phyloP scores from a whole-genome alignment of 2,329 filamentous ascomycete species.

The Albifimbria verrucaria region DNA sequence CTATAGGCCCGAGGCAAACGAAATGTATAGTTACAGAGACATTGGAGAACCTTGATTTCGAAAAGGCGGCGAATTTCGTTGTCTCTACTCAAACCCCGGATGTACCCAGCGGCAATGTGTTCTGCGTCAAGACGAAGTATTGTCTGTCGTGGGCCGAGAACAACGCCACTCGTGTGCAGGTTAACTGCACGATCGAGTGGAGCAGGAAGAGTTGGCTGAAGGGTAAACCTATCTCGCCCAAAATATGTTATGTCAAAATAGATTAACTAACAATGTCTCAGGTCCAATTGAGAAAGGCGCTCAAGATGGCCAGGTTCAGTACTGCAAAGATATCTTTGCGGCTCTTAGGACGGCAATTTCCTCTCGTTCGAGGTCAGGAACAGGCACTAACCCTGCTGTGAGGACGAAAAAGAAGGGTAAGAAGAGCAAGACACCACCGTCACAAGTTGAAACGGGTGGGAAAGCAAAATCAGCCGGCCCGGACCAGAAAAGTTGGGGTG shows the following conservation, averaged over 20 bases:
- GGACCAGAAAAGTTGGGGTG: slow-evolving; percentile 63
- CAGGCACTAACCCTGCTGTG: slow-evolving; percentile 39
- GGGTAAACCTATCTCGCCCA: slow-evolving; percentile 51
- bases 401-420: slow-evolving; percentile 64
- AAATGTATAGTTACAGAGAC: slow-evolving; percentile 88
- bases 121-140: slow-evolving; percentile 89
- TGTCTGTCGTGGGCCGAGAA: slow-evolving; percentile 89
- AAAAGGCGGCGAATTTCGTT: slow-evolving; percentile 80
- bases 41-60: slow-evolving; percentile 80
- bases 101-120: slow-evolving; percentile 90
- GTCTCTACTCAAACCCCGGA: slow-evolving; percentile 88
- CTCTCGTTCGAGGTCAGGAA: slow-evolving; percentile 54
- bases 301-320: slow-evolving; percentile 81
- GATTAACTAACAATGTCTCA: slow-evolving; percentile 35
- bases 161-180: slow-evolving; percentile 79
- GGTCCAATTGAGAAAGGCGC: slow-evolving; percentile 95
- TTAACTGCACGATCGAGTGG: slow-evolving; percentile 94
- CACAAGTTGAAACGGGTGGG: slow-evolving; percentile 35
- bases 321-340: slow-evolving; percentile 76
- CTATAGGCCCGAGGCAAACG: slow-evolving; percentile 89
- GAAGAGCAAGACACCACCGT: slow-evolving; percentile 46
- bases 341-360: slow-evolving; percentile 71
- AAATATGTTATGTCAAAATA: too few relatives aligned
- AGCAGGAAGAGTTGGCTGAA: slow-evolving; percentile 97
- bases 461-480: slow-evolving; percentile 38